A percentile compares a stretch with the other conserved stretches of the same genome.
These are phyloP conservation scores for Cryphonectria nitschkei DNA, from an alignment of 2,329 filamentous ascomycete genomes.

Conservation along the genomic window DNA sequence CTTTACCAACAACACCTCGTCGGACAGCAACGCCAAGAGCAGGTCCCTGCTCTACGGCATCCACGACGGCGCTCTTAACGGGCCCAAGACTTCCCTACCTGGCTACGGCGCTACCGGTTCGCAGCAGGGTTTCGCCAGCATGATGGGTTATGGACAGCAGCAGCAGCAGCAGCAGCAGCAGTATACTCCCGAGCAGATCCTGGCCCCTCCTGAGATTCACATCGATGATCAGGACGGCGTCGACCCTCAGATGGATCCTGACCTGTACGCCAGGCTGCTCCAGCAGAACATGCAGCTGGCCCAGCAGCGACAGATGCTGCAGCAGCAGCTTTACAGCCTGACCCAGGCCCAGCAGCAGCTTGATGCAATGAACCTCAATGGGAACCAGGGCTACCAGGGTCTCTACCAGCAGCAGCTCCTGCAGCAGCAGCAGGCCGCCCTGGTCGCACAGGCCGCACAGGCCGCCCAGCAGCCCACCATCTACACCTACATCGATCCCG, in stretches of 20 bases:
- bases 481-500: slow-evolving; percentile 81
- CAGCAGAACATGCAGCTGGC: slow-evolving; percentile 91
- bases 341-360: slow-evolving; percentile 84
- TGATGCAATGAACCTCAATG: slow-evolving; percentile 73
- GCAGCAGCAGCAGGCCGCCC: slow-evolving; percentile 62
- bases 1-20: slow-evolving; percentile 52
- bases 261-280: slow-evolving; percentile 83
- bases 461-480: slow-evolving; percentile 70
- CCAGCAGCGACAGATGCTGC: slow-evolving; percentile 91
- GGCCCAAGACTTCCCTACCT: slow-evolving; percentile 62
- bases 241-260: slow-evolving; percentile 78
- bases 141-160: slow-evolving; percentile 24
- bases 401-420: slow-evolving; percentile 50
- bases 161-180: slow-evolving; percentile 39
- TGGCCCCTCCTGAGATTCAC: slow-evolving; percentile 81
- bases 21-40: slow-evolving; percentile 46
- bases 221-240: slow-evolving; percentile 66
- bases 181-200: slow-evolving; percentile 84
- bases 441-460: slow-evolving; percentile 68
- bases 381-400: slow-evolving; percentile 66
- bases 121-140: slow-evolving; percentile 39
- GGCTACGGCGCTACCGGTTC: slow-evolving; percentile 43
- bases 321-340: slow-evolving; percentile 86
- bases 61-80: slow-evolving; percentile 48
- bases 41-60: slow-evolving; percentile 47